Base-by-base conservation (phyloP, 768 basidiomycete genomes). In the Pulveroboletus sp. region DNA sequence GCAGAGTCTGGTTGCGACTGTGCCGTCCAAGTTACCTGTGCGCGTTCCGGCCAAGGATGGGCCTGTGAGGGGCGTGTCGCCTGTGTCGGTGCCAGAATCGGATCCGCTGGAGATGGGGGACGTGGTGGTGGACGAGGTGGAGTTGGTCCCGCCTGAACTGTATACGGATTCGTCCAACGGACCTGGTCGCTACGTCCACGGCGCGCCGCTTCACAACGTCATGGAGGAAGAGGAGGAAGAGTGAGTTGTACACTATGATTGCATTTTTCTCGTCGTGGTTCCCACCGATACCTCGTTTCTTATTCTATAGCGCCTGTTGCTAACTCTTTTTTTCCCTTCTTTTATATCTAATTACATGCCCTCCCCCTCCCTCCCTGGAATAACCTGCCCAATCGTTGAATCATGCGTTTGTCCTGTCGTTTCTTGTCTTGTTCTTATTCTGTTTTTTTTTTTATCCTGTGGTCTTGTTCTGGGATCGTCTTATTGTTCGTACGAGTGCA, bases 131-230 rank as follows among this genome's bases (percentile, higher is more conserved):
- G n/a, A n/a, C n/a, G 56, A 31, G 36, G 44, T 5, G 74, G 71
- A 27, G 46, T 62, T 2, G 61, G 40, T 74, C 27, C 66, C 65
- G 4, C 72, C 72, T 6, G 61, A 58, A 2, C 39, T 72, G 7
- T 56, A 72, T 14, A 71, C 72, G n/a, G 80, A 81, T 17, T 66
- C 72, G 8, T 73, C 80, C n/a, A 71, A 68, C 17, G 87, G 84
- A 57, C 87, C 87, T 11, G 79, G 66, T 29, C 79, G 88, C 36
- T 93, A 93, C 61, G 65, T 89, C 13, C 90, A 93, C 58, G 90
- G 90, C 21, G 87, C 87, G 8, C 90, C 90, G 24, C 73, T 93
- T 59, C 87, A 91, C 55, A 92, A 92, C 52, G 90, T 93, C 35
- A 20, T 90, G 40, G 90, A 91, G 58, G 84, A 87, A 50, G 87